Percentiles rank a stretch among this genome's conserved stretches.
Evolutionary conservation across 2,329 filamentous ascomycete genomes (phyloP).

Genomic region (Penicillium concentricum): DNA sequence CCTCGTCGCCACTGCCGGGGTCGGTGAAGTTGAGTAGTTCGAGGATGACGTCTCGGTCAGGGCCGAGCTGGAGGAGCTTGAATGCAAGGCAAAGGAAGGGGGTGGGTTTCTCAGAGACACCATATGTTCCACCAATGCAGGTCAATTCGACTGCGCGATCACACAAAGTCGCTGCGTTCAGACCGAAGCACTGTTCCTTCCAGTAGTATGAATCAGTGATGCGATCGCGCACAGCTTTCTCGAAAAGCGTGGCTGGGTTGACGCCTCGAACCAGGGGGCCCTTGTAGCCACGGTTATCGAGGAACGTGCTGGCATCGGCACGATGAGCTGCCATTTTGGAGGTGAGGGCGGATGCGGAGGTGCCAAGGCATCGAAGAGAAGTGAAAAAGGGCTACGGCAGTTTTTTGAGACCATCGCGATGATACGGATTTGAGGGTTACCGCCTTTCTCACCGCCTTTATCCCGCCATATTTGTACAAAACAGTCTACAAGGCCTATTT

Average conservation of each 20-base stretch:
- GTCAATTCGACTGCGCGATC: conserved; percentile 83
- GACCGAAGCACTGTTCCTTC: conserved; percentile 97
- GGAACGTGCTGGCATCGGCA: conserved; percentile 73
- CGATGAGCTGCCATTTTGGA: conserved; percentile 57
- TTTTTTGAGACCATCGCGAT: background rate
- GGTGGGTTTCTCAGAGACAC: conserved; percentile 78
- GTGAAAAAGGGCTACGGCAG: background rate
- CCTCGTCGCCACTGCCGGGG: conserved; percentile 58
- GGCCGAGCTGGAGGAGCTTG: conserved; percentile 87
- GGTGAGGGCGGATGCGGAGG: background rate
- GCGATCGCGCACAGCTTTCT: conserved; percentile 91
- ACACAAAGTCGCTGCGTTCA: conserved; percentile 78
- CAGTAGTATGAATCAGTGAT: conserved; percentile 96
- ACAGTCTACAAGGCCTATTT: background rate
- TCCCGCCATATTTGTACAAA: background rate
- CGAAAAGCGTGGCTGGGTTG: conserved; percentile 93
- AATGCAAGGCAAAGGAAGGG: conserved; percentile 91
- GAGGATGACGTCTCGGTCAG: conserved; percentile 71
- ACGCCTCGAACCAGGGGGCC: conserved; percentile 79
- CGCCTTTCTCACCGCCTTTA: background rate
- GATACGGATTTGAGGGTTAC: background rate
- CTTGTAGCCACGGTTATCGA: conserved; percentile 84
- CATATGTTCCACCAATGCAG: conserved; percentile 86
- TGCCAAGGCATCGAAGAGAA: background rate
- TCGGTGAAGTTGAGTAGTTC: conserved; percentile 78